Base-by-base conservation (phyloP, 2,329 filamentous ascomycete species). In the Clonostachys chloroleuca region DNA sequence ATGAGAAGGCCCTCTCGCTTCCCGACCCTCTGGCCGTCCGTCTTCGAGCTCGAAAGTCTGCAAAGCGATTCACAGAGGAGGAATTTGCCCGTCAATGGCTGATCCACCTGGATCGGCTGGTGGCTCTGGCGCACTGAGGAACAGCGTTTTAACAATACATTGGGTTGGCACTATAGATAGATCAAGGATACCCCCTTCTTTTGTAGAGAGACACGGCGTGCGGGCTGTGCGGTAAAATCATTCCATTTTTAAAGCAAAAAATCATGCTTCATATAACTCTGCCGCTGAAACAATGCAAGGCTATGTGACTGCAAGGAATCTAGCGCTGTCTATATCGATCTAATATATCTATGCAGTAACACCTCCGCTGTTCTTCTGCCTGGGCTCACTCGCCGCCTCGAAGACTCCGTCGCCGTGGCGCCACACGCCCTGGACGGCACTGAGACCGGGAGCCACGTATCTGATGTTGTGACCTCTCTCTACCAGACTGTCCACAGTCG, bases 71-170 rank as follows among this genome's bases (percentile, higher is more conserved):
- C 61, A 92, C 89, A 0, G 92, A 96, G 59, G 84, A 87, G 56
- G 87, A 86, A 49, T 99, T 99, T 69, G 84, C 80, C 2, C 77
- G 77, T 56, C 85, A 83, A 54, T 99, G 94, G 92, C 67, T 89
- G 40, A 66, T 66, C 33, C 81, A 95, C 64, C 80, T 95, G 73
- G 83, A 86, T 59, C 80, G 76, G 57, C 72, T 97, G 50, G 80
- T 96, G 18, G 66, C 62, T 6, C 59, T 75, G 56, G 61, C 54
- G 39, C 58, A 51, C 50, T 61, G 24, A 47, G 24, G 14, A 16
- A 42, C 5, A 30, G n/a, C 13, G 12, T 20, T 34, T 45, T 37
- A n/a, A 12, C 17, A 40, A 18, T n/a, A 18, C 37, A 40, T n/a
- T n/a, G n/a, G 33, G 17, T 20, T 44, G 34, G 42, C 39, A 17